phyloP scores from a whole-genome alignment of 495 filamentous ascomycete genomes.

The Penicillium manginii region DNA sequence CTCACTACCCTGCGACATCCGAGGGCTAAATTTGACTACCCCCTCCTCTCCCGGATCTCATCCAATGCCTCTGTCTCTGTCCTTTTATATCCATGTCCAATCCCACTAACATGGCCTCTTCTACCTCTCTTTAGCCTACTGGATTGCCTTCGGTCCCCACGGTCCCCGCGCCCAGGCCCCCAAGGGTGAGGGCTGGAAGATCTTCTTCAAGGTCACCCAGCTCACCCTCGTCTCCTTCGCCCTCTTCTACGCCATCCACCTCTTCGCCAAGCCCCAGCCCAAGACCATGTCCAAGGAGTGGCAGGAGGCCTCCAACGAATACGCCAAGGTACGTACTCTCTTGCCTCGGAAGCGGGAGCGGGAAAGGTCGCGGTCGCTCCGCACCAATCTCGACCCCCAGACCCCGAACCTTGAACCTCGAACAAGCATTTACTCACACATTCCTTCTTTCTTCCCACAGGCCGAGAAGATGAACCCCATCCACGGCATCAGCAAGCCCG shows the following conservation, averaged over 20 bases:
- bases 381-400: neutral
- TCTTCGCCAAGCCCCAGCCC: constrained; percentile 69
- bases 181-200: constrained; percentile 77
- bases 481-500: constrained; percentile 79
- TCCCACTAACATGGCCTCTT: neutral
- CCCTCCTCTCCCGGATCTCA: constrained; percentile 1
- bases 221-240: constrained; percentile 62
- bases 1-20: constrained; percentile 23
- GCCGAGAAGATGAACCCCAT: constrained; percentile 83
- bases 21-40: constrained; percentile 17
- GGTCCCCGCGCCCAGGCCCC: constrained; percentile 82
- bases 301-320: constrained; percentile 91
- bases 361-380: neutral
- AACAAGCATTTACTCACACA: constrained; percentile 16
- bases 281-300: constrained; percentile 93
- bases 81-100: constrained; percentile 27
- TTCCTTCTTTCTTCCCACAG: constrained; percentile 47
- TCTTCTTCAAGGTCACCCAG: constrained; percentile 69
- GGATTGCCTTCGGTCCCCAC: constrained; percentile 95
- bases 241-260: constrained; percentile 67
- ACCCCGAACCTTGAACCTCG: no score
- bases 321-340: constrained; percentile 69
- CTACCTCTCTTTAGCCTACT: constrained; percentile 73
- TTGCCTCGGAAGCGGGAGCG: neutral
- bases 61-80: constrained; percentile 10